These are phyloP conservation scores for Prunella vulgaris DNA, from an alignment of 257 asterid genomes.

Conservation along the genomic window DNA sequence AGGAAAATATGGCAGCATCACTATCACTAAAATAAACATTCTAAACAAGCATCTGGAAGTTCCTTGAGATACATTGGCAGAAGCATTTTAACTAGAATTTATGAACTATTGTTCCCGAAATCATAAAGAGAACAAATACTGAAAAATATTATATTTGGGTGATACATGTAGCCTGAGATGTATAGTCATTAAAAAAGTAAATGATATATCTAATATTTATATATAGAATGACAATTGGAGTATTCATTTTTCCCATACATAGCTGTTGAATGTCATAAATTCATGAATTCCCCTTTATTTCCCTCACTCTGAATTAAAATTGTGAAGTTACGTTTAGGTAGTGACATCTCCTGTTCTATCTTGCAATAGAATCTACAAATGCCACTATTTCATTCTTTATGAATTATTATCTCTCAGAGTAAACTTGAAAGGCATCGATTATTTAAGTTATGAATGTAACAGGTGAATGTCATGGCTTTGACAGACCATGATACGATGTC, in stretches of 20 bases:
- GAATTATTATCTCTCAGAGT: background rate
- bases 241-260: background rate
- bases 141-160: background rate
- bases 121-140: no score
- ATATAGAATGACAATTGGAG: background rate
- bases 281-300: background rate
- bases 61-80: no score
- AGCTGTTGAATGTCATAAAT: background rate
- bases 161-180: background rate
- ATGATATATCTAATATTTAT: background rate
- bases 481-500: slow-evolving; percentile 96
- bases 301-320: background rate
- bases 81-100: no score
- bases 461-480: slow-evolving; percentile 95
- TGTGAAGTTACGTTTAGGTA: background rate
- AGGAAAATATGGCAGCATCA: no score
- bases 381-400: background rate
- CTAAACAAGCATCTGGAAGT: no score
- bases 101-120: no score
- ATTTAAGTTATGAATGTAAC: slow-evolving; percentile 38
- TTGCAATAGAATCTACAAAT: background rate
- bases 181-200: background rate
- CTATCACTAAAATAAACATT: no score
- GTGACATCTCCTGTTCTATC: background rate
- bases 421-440: slow-evolving; percentile 19